These are phyloP conservation scores for Kwoniella botswanensis DNA, from an alignment of 768 basidiomycete genomes.

Conservation along the genomic window DNA sequence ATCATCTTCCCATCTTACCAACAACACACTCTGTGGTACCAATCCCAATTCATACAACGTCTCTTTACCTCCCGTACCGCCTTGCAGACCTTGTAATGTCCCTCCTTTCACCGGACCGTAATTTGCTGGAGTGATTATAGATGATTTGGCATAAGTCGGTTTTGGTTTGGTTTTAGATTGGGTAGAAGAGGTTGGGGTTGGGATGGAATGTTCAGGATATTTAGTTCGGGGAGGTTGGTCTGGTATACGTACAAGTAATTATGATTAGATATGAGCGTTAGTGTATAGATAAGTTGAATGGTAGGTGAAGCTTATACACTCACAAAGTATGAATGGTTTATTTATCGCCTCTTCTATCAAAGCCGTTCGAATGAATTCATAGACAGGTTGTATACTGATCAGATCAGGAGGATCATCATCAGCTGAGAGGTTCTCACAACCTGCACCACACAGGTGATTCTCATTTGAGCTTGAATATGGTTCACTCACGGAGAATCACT, in stretches of 20 bases:
- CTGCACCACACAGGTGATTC: background rate
- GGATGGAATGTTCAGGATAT: conserved; percentile 52
- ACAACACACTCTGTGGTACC: conserved; percentile 56
- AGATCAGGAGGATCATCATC: background rate
- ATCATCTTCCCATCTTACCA: conserved; percentile 55
- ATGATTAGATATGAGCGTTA: background rate
- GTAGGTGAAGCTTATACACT: conserved; percentile 14
- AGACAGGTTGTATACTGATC: conserved; percentile 53
- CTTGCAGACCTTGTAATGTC: conserved; percentile 34
- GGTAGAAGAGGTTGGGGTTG: conserved; percentile 34
- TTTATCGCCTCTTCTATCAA: conserved; percentile 32
- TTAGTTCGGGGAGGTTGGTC: conserved; percentile 53
- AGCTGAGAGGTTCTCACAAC: background rate
- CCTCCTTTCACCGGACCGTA: conserved; percentile 44
- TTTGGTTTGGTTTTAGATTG: conserved; percentile 3
- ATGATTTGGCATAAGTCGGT: conserved; percentile 26
- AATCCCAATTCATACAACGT: conserved; percentile 50
- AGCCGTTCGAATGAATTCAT: conserved; percentile 52
- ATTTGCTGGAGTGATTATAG: conserved; percentile 45
- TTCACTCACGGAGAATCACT: conserved; percentile 46
- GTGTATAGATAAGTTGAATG: background rate
- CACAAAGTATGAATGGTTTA: conserved; percentile 55
- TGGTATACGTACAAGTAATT: conserved; percentile 8
- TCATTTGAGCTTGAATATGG: background rate
- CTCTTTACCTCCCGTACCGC: conserved; percentile 47